Conservation (phyloP, 139 green algal species). For the Bryopsis sp. region DNA sequence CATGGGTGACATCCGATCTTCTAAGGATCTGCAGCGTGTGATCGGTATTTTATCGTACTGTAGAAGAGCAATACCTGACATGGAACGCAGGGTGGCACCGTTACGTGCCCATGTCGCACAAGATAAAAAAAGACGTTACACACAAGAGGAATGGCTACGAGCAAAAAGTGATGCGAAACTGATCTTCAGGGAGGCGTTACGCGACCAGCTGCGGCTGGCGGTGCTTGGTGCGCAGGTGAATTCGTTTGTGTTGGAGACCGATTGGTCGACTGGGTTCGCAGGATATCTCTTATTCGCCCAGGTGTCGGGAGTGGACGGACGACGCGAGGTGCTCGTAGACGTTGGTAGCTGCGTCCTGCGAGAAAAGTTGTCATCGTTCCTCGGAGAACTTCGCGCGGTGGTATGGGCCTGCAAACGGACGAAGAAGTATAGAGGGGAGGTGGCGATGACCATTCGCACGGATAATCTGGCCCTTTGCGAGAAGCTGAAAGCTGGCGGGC, state of each 20-base stretch:
- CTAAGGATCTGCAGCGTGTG: background rate
- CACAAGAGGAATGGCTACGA: background rate
- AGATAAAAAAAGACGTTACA: too few relatives aligned
- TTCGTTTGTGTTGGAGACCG: too few relatives aligned
- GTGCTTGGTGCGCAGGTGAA: background rate
- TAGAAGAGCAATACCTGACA: background rate
- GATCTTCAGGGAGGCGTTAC: too few relatives aligned
- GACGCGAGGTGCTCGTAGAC: background rate
- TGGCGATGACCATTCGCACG: background rate
- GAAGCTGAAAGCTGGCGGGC: too few relatives aligned
- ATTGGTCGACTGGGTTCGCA: background rate
- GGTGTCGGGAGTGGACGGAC: background rate
- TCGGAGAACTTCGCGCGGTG: background rate
- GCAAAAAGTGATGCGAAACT: background rate
- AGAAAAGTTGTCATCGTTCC: background rate
- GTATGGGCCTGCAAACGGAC: background rate
- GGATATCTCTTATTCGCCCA: too few relatives aligned
- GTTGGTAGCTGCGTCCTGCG: too few relatives aligned
- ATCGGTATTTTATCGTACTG: too few relatives aligned
- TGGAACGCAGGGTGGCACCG: background rate
- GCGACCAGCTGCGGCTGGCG: too few relatives aligned
- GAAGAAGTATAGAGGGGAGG: background rate
- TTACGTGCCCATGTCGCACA: too few relatives aligned
- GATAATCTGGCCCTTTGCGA: too few relatives aligned
- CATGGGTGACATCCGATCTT: background rate